These are phyloP conservation scores for Wickerhamiella shivajii DNA, from an alignment of 805 yeast species.

Conservation along the genomic window DNA sequence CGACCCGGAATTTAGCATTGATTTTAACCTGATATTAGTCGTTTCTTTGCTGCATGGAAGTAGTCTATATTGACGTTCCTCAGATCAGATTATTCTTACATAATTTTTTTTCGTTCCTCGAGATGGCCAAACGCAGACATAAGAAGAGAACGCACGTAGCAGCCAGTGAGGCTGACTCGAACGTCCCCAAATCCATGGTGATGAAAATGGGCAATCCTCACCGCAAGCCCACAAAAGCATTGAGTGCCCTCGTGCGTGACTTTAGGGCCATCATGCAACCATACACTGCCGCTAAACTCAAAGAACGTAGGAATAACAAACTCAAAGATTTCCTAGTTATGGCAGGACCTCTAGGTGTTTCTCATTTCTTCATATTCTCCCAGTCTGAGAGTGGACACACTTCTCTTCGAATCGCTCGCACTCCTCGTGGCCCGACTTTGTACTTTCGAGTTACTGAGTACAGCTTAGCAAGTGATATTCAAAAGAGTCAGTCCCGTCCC, in stretches of 20 bases:
- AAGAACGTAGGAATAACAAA: slow-evolving; percentile 76
- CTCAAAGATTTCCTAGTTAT: slow-evolving; percentile 91
- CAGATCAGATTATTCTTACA: slow-evolving; percentile 1
- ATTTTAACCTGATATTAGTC: too few relatives aligned
- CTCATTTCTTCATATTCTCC: slow-evolving; percentile 75
- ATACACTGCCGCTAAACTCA: slow-evolving; percentile 78
- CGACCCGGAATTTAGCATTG: too few relatives aligned
- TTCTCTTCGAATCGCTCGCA: slow-evolving; percentile 65
- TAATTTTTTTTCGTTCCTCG: slow-evolving; percentile 5
- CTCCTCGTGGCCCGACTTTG: slow-evolving; percentile 91
- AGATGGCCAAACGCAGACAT: slow-evolving; percentile 26
- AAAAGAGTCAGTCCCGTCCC: slow-evolving; percentile 55
- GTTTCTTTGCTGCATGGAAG: too few relatives aligned
- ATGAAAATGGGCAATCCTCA: slow-evolving; percentile 62
- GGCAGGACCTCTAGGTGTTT: slow-evolving; percentile 93
- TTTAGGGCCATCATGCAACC: slow-evolving; percentile 89
- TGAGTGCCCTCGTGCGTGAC: slow-evolving; percentile 74
- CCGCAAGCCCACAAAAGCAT: slow-evolving; percentile 53
- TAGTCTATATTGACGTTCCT: too few relatives aligned
- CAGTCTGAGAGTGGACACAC: slow-evolving; percentile 63
- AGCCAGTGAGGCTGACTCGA: slow-evolving; percentile 46
- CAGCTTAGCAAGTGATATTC: slow-evolving; percentile 70
- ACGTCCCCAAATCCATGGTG: slow-evolving; percentile 89
- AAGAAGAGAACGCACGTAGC: slow-evolving; percentile 80
- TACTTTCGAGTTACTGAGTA: slow-evolving; percentile 67